Percentiles rank a stretch among this genome's conserved stretches.
These are phyloP conservation scores for Lactifluus echinatus DNA, from an alignment of 768 basidiomycete genomes.

Conservation along the genomic window DNA sequence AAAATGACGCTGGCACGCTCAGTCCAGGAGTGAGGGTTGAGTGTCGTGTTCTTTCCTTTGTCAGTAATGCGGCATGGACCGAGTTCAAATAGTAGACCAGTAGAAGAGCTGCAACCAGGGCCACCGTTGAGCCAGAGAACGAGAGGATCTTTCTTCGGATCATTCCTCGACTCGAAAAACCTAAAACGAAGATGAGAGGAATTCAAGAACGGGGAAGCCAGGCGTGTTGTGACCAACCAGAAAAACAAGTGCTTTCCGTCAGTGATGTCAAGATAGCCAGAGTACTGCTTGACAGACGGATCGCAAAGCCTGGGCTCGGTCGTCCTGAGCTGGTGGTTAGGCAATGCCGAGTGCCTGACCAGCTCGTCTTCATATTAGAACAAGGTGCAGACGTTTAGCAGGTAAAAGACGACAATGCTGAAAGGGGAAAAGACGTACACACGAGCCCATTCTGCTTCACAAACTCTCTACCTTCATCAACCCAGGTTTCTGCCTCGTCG, in stretches of 20 bases:
- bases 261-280: conserved; percentile 49
- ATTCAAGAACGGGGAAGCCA: neutral
- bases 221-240: conserved; percentile 32
- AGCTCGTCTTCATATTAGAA: conserved; percentile 31
- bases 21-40: conserved; percentile 85
- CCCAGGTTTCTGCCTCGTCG: conserved; percentile 48
- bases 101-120: conserved; percentile 31
- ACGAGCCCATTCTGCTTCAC: conserved; percentile 61
- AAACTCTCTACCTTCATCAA: conserved; percentile 52
- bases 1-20: conserved; percentile 67
- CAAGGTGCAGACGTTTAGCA: neutral
- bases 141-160: conserved; percentile 71
- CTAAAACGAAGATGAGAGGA: conserved; percentile 29
- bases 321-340: conserved; percentile 32
- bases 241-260: conserved; percentile 51
- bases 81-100: conserved; percentile 19
- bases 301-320: conserved; percentile 43
- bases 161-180: conserved; percentile 81
- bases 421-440: conserved; percentile 39
- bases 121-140: conserved; percentile 89
- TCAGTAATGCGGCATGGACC: conserved; percentile 19
- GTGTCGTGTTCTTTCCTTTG: conserved; percentile 48
- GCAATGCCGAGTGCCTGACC: conserved; percentile 32
- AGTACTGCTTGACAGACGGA: conserved; percentile 41
- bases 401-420: neutral